Base-by-base conservation (phyloP, 495 filamentous ascomycete genomes). In the Astrocystis sublimbata region DNA sequence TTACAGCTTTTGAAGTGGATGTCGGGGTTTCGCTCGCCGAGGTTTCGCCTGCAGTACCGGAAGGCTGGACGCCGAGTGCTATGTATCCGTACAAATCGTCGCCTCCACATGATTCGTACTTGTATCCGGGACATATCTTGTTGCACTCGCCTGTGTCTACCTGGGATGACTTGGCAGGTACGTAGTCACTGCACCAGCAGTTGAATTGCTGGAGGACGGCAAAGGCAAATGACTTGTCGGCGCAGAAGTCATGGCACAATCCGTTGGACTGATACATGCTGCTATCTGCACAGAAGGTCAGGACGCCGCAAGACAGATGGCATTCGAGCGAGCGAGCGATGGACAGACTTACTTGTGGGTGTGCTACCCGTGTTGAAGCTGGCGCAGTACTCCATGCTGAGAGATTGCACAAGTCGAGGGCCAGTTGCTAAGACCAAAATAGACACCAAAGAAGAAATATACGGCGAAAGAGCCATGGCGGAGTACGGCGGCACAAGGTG, bases 181-280 rank as follows among this genome's bases (percentile, higher is more conserved):
- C 56, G 28, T 71, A 65, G 47, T 81, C 67, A 21, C 73, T 72
- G 51, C 79, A 82, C 79, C 79, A 82, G 47, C 79, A 82, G 19
- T 67, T 58, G 9, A 69, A 54, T 5, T 61, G 46, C 41, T 78
- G 71, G 8, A 81, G 36, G 36, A 82, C 66, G 57, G 77, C 73
- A n/a, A 77, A 72, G 17, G 79, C 73, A 36, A 60, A 79, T 17
- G 58, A 41, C 15, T 66, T 31, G 3, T 58, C 51, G 15, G 49
- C 5, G 67, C 79, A 82, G 53, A 72, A 78, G 9, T 61, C 53
- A 55, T 65, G 65, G 43, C 79, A 82, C 24, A 76, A 72, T 17
- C 79, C 79, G 57, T 80, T 72, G 57, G 78, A 79, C 55, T 82
- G 79, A 30, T 51, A 82, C 65, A 72, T 71, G 64, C 70, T 75